Evolutionary conservation across 805 yeast species (phyloP).

Genomic region (Saturnispora dispora): DNA sequence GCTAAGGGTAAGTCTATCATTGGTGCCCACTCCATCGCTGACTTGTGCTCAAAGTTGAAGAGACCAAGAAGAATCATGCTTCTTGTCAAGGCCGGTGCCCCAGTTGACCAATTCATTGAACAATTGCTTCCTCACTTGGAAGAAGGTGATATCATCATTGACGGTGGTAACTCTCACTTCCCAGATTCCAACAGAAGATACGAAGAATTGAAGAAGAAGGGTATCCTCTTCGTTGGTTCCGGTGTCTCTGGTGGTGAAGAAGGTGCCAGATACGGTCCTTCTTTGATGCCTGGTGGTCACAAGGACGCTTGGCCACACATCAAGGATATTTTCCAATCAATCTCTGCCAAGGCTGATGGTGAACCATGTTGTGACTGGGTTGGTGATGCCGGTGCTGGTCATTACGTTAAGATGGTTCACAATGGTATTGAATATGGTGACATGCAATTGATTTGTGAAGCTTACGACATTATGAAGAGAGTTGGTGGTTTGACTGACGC

Average conservation of each 20-base stretch:
- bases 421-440: conserved; percentile 99
- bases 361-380: conserved; percentile 99
- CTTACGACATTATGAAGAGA: conserved; percentile 92
- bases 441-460: conserved; percentile 98
- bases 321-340: conserved; percentile 91
- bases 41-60: conserved; percentile 80
- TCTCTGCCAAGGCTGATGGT: conserved; percentile 93
- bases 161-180: conserved; percentile 99
- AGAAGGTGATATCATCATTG: conserved; percentile 95
- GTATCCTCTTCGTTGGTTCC: conserved; percentile 89
- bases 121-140: conserved; percentile 87
- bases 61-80: conserved; percentile 94
- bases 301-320: conserved; percentile 98
- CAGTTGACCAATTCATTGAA: conserved; percentile 86
- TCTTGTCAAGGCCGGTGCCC: conserved; percentile 92
- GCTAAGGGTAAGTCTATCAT: conserved; percentile 96
- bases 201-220: conserved; percentile 79
- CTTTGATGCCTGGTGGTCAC: conserved; percentile 99
- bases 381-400: conserved; percentile 98
- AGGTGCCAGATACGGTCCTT: conserved; percentile 99
- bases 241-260: conserved; percentile 99
- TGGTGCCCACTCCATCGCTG: conserved; percentile 91
- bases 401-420: conserved; percentile 98
- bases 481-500: conserved; percentile 82
- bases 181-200: conserved; percentile 97